Base-by-base conservation (phyloP, 192 early-diverging fungal species). In the Cladochytrium replicatum region DNA sequence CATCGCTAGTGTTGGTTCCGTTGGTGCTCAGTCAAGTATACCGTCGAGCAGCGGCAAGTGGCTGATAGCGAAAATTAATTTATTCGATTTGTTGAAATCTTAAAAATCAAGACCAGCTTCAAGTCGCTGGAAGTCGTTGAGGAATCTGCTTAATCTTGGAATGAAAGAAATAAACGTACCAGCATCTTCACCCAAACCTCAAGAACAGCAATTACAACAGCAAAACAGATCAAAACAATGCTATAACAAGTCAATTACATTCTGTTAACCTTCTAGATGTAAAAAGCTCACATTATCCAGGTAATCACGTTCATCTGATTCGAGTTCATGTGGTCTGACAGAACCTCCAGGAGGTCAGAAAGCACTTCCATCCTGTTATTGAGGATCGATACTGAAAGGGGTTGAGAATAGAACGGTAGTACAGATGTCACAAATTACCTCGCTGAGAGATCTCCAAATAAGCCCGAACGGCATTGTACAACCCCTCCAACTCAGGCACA, bases 391-490 rank as follows among this genome's bases (percentile, higher is more conserved):
- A 37, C 34, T 37, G 17, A 37, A 13, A 37, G 17, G 34, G 13
- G 34, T 37, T 13, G 17, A 13, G 34, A 17, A 17, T 37, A 13
- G 13, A 37, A 37, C 34, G 34, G 17, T 13, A 37, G 13, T 13
- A 13, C 34, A 37, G 34, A 13, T 13, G 13, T 13, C 13, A 13
- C 24, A 55, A 17, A 2, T 50, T 43, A 37, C 21, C 57, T 4
- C 49, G 15, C 6, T 54, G 57, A 28, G 39, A 21, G 23, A 55
- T 40, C 39, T 40, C 50, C 15, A 48, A 34, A 17, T 8, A 49
- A 74, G 65, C 74, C 58, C 88, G 60, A 41, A 88, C 85, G 1
- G 88, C 85, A 27, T 62, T 71, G 42, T 91, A 91, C 29, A 92
- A 64, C 19, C 80, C 79, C 54, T 89, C 80, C 47, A 87, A 72